Evolutionary conservation across 2,329 filamentous ascomycete species (phyloP).

Genomic region (Aspergillus versicolor): DNA sequence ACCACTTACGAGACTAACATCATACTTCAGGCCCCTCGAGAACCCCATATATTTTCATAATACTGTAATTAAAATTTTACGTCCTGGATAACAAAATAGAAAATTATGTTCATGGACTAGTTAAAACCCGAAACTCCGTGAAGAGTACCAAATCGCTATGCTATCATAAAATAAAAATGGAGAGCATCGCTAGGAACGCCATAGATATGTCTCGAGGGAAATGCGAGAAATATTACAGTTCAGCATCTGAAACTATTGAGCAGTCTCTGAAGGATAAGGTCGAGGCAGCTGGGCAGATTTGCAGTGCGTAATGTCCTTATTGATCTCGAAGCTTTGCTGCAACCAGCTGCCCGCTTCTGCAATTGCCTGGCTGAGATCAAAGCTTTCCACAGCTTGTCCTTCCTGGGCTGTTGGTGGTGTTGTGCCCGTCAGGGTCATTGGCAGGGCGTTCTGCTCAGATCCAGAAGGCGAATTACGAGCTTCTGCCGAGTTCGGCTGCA

Average conservation of each 20-base stretch:
- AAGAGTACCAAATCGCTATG: not conserved
- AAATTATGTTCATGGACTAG: not conserved
- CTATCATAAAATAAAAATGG: not conserved
- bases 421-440: slow-evolving; percentile 34
- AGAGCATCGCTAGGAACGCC: not conserved
- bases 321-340: slow-evolving; percentile 44
- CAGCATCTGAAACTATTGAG: not conserved
- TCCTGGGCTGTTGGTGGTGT: slow-evolving; percentile 35
- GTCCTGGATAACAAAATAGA: not conserved
- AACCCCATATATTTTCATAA: not conserved
- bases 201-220: not conserved
- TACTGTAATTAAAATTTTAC: not conserved
- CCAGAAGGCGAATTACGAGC: slow-evolving; percentile 14
- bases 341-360: slow-evolving; percentile 47
- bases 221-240: not conserved
- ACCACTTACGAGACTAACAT: slow-evolving; percentile 3
- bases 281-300: slow-evolving; percentile 13
- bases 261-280: slow-evolving; percentile 13
- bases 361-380: slow-evolving; percentile 46
- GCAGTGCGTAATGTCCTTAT: slow-evolving; percentile 30
- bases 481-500: not conserved
- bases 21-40: not conserved
- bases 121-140: not conserved
- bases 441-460: slow-evolving; percentile 21
- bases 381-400: slow-evolving; percentile 39